Base-by-base conservation (phyloP, 1,284 basidiomycete species). In the Trametes versicolor region DNA sequence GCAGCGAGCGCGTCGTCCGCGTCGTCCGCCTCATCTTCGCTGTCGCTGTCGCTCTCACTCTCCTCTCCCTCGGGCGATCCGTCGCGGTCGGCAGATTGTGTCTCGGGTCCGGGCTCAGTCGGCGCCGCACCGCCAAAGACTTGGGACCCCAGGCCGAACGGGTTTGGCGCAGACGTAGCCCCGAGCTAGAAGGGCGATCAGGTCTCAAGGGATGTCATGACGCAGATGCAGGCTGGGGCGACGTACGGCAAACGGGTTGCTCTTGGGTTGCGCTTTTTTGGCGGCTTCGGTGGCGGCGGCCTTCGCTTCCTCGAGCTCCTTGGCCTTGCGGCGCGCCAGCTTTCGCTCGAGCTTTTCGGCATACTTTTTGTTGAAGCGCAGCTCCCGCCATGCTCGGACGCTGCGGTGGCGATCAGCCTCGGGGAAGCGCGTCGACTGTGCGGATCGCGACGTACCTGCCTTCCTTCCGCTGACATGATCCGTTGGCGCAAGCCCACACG, bases 331-430 rank as follows among this genome's bases (percentile, higher is more conserved):
- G 23, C 59, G 73, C 13, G 71, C 72, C 17, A 73, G 73, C 71
- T 81, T 82, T 63, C 78, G 82, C 67, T 86, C 82, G 6, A 94
- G 81, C 73, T 93, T 91, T 23, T 81, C 81, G 5, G 93, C 93
- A 73, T 93, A 95, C 60, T 81, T 80, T 62, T 85, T 82, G 72
- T 95, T 94, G 71, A 83, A 87, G 47, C 89, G 82, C 60, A 94
- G 73, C 10, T 87, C 89, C 70, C 93, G 83, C 88, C 89, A 94
- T 47, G 91, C 92, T 34, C 93, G 89, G 56, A 94, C 79, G 72
- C 93, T 94, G 71, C 4, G 58, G 23, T 12, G 48, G 27, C 67
- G 55, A 62, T 66, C 52, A 64, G 62, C 29, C 17, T 23, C 4
- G 29, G 29, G 19, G 45, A 21, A 21, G 23, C 17, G 19, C 45